A percentile compares a stretch with the other conserved stretches of the same genome.
Conservation (phyloP, 768 basidiomycete species). For the Clitopilus passeckerianus region DNA sequence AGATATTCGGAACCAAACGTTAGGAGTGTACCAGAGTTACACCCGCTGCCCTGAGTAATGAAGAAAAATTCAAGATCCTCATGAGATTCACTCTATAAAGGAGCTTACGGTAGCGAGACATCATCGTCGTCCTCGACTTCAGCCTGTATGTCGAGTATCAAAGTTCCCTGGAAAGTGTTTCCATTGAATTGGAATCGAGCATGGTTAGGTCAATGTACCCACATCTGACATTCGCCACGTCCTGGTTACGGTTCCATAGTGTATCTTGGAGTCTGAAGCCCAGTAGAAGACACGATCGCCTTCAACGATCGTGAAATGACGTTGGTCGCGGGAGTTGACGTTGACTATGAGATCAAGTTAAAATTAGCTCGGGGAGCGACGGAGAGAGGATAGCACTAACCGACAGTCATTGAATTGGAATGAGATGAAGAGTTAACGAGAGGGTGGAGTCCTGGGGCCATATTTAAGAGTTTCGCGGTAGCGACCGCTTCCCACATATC, state of each 20-base stretch:
- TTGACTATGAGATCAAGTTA: neutral
- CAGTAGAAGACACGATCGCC: constrained; percentile 20
- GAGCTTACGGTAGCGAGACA: constrained; percentile 18
- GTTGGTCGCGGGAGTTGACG: neutral
- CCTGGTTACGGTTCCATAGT: constrained; percentile 18
- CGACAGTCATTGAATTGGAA: neutral
- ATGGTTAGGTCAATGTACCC: neutral
- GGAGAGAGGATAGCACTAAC: neutral
- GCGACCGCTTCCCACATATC: neutral
- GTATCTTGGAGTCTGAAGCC: constrained; percentile 13
- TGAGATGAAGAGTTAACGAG: neutral
- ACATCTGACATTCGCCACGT: constrained; percentile 13
- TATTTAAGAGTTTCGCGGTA: neutral
- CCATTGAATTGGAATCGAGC: neutral
- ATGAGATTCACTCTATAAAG: neutral
- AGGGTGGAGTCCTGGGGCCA: neutral
- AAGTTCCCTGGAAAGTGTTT: constrained; percentile 11
- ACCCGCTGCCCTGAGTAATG: constrained; percentile 14
- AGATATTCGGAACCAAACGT: neutral
- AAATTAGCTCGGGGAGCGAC: neutral
- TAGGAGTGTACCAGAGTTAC: constrained; percentile 12
- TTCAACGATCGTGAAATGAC: neutral
- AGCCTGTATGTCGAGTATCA: constrained; percentile 15
- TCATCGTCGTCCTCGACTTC: constrained; percentile 10
- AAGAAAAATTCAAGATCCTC: neutral